These are phyloP conservation scores for Trichocladium uniseriatum DNA, from an alignment of 495 filamentous ascomycete species.

Conservation along the genomic window DNA sequence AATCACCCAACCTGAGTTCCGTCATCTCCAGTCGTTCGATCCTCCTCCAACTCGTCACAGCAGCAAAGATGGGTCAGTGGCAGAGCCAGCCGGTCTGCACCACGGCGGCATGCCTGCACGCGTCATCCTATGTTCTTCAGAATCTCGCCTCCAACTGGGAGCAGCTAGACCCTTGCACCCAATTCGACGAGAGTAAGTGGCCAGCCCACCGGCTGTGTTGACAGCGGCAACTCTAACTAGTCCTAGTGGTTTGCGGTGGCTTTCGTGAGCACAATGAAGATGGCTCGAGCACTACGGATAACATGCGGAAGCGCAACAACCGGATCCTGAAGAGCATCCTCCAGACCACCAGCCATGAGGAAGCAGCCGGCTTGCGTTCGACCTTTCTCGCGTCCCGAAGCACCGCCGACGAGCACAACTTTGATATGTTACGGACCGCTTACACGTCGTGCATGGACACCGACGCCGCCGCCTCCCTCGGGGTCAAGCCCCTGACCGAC, in stretches of 20 bases:
- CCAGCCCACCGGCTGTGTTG: too few relatives aligned
- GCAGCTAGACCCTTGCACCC: constrained; percentile 55
- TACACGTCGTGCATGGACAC: constrained; percentile 59
- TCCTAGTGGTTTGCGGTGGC: constrained; percentile 51
- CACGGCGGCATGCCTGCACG: constrained; percentile 57
- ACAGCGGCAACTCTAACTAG: too few relatives aligned
- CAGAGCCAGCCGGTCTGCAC: constrained; percentile 34
- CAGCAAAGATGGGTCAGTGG: constrained; percentile 13
- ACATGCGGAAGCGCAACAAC: constrained; percentile 51
- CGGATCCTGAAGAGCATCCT: constrained; percentile 54
- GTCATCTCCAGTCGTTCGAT: too few relatives aligned
- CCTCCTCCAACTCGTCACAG: not conserved
- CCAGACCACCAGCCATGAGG: constrained; percentile 45
- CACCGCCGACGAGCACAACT: constrained; percentile 49
- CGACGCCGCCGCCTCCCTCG: constrained; percentile 41
- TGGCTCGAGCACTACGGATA: constrained; percentile 47
- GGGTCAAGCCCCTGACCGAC: constrained; percentile 44
- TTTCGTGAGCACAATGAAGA: constrained; percentile 56
- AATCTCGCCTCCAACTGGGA: constrained; percentile 57
- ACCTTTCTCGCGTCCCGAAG: not conserved
- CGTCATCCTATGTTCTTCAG: constrained; percentile 55
- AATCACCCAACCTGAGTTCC: too few relatives aligned
- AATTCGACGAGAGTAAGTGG: constrained; percentile 50
- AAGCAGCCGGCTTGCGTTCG: constrained; percentile 6
- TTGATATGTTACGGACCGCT: constrained; percentile 54